Base-by-base conservation (phyloP, 2,329 filamentous ascomycete genomes). In the Rhynchosporium secalis region DNA sequence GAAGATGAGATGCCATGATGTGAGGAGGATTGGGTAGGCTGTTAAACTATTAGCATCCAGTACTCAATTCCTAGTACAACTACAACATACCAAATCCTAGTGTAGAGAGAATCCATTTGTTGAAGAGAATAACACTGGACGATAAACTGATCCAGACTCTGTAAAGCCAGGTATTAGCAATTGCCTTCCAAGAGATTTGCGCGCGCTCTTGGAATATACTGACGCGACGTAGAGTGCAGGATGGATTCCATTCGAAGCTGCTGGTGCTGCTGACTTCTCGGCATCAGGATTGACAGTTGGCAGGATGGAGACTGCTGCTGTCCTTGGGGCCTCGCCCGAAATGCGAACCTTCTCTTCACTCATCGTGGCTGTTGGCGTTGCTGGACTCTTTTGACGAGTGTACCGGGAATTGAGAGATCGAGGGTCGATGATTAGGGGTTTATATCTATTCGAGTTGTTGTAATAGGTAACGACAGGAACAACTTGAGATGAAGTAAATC, bases 81-180 rank as follows among this genome's bases (percentile, higher is more conserved):
- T 43, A 31, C 28, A 12, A 62, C 87, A 81, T 83, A 91, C 89
- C 85, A 81, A 97, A 97, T 67, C 91, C 84, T 66, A 89, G 83
- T 45, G 89, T 93, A 73, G 94, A 88, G 66, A 98, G 84, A 73
- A 99, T 92, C 86, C 91, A 96, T 86, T 99, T 99, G 87, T 99
- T 98, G 88, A 97, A 98, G 66, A 99, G 83, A 76, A 99, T 99
- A 75, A 98, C 92, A 72, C 89, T 91, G 48, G 92, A 96, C 74
- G 91, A 96, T 76, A 97, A 83, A 63, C 87, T 81, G 75, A 99
- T 98, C 95, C 95, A 99, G 70, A 87, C 82, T 72, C 93, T 96
- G 76, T 36, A 40, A 51, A 20, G 13, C 26, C 52, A 26, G 33
- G 40, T 41, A 62, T 70, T 60, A 69, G 66, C 62, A 58, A 28